phyloP scores from a whole-genome alignment of 1,284 basidiomycete genomes.

The Ustilago lituana region DNA sequence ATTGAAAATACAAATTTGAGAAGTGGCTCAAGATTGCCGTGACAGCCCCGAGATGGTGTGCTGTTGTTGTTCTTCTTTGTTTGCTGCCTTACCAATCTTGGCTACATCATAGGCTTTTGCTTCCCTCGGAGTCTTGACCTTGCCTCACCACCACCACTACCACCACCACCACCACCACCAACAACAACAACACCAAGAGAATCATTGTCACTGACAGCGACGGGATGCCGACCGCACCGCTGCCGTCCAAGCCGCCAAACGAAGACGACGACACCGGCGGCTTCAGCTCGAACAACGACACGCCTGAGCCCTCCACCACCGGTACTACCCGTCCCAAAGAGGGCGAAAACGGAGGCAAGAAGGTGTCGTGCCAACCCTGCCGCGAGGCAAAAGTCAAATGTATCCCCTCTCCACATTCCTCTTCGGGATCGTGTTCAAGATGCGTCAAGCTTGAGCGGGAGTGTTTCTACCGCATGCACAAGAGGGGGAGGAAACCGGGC shows the following conservation, averaged over 20 bases:
- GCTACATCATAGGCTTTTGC: too few relatives aligned
- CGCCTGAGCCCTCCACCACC: too few relatives aligned
- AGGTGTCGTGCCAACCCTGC: conserved; percentile 39
- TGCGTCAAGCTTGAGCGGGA: conserved; percentile 27
- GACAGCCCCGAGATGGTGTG: not conserved
- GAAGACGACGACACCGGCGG: too few relatives aligned
- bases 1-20: too few relatives aligned
- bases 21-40: too few relatives aligned
- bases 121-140: too few relatives aligned
- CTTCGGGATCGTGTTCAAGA: conserved; percentile 4
- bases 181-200: too few relatives aligned
- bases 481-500: conserved; percentile 39
- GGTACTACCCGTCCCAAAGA: not conserved
- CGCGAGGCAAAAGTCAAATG: conserved; percentile 43
- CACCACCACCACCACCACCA: not conserved
- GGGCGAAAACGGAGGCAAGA: conserved; percentile 6
- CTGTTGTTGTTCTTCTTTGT: not conserved
- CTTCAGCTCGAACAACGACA: too few relatives aligned
- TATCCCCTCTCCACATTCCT: conserved; percentile 1
- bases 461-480: conserved; percentile 32
- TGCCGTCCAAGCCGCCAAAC: not conserved
- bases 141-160: too few relatives aligned
- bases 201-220: not conserved
- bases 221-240: too few relatives aligned
- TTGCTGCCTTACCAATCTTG: too few relatives aligned